phyloP scores from a whole-genome alignment of 2,329 filamentous ascomycete genomes.

The Fusarium sp. region DNA sequence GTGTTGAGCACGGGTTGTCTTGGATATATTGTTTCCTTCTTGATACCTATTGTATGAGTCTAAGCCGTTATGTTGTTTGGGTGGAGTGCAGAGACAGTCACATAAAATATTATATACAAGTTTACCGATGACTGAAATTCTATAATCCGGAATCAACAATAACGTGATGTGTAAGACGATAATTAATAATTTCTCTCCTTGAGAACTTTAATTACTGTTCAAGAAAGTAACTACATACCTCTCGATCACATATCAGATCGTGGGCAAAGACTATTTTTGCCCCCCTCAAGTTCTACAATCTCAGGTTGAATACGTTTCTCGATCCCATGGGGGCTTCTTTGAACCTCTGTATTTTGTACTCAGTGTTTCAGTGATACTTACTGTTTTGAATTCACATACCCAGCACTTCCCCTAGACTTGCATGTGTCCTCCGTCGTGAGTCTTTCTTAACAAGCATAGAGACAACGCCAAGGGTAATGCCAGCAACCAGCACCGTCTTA shows the following conservation, averaged over 20 bases:
- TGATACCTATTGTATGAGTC: background rate
- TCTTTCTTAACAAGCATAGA: background rate
- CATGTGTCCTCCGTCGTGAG: background rate
- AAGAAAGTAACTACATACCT: no score
- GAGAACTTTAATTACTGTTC: no score
- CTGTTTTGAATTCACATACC: background rate
- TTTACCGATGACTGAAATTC: background rate
- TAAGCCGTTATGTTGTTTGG: background rate
- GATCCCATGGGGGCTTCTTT: no score
- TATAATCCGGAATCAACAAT: background rate
- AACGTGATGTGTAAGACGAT: no score
- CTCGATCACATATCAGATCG: no score
- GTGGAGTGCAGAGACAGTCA: background rate
- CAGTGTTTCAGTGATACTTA: background rate
- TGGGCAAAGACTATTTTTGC: no score
- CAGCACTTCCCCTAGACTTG: constrained; percentile 7
- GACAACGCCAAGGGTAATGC: constrained; percentile 8
- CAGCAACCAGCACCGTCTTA: constrained; percentile 4
- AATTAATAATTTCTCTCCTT: background rate
- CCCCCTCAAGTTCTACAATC: no score
- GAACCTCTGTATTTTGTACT: no score
- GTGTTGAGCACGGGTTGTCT: background rate
- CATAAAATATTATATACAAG: background rate
- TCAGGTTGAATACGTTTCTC: no score
- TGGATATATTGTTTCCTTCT: background rate